Conservation (phyloP, 352 stramenopile species). For the Phytophthora cactorum region DNA sequence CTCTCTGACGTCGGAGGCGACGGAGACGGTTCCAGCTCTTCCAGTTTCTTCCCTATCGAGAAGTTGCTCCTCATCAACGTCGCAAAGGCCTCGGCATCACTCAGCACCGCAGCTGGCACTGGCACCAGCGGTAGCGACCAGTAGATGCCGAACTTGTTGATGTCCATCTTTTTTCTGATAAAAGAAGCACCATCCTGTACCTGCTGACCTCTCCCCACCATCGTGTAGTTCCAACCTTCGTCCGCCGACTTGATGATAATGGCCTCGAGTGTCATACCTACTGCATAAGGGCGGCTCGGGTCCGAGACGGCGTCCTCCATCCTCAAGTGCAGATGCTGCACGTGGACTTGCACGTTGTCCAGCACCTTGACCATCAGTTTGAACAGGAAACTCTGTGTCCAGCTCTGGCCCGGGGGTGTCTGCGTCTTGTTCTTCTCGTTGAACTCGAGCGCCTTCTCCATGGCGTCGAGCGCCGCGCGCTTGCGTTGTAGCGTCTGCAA, state of each 20-base stretch:
- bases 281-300: slow-evolving; percentile 48
- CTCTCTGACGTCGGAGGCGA: slow-evolving; percentile 12
- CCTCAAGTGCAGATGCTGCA: slow-evolving; percentile 78
- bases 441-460: slow-evolving; percentile 77
- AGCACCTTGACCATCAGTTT: slow-evolving; percentile 83
- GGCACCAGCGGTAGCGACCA: slow-evolving; percentile 67
- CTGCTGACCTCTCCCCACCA: slow-evolving; percentile 62
- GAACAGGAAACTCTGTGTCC: slow-evolving; percentile 81
- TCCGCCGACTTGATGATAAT: slow-evolving; percentile 87
- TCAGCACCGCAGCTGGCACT: slow-evolving; percentile 48
- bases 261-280: slow-evolving; percentile 79
- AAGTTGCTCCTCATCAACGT: slow-evolving; percentile 77
- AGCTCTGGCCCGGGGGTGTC: slow-evolving; percentile 31
- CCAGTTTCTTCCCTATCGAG: slow-evolving; percentile 10
- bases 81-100: slow-evolving; percentile 67
- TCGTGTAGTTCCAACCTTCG: slow-evolving; percentile 84
- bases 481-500: slow-evolving; percentile 77
- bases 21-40: slow-evolving; percentile 8
- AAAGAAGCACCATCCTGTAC: slow-evolving; percentile 36
- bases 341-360: slow-evolving; percentile 85
- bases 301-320: slow-evolving; percentile 75
- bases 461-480: slow-evolving; percentile 75
- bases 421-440: slow-evolving; percentile 50
- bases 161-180: slow-evolving; percentile 83
- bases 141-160: slow-evolving; percentile 85